Evolutionary conservation across 108 stramenopile species (phyloP).

Genomic region (Parietichytrium sp.): DNA sequence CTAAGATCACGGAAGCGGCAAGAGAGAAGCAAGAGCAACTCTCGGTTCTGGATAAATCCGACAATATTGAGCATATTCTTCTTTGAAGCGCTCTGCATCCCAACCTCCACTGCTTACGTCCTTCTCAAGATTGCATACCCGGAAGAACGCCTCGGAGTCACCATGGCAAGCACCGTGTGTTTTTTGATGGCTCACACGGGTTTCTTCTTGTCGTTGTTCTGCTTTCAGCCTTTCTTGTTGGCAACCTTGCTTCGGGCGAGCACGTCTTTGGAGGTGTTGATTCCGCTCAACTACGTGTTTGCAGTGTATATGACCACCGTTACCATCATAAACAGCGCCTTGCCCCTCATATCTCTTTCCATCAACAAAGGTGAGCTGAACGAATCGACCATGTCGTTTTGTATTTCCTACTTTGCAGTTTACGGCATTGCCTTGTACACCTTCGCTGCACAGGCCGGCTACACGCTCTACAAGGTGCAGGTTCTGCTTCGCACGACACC

Average conservation of each 20-base stretch:
- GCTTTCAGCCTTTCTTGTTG: neutral
- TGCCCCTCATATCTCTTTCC: neutral
- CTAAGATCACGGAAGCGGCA: neutral
- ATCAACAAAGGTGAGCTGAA: neutral
- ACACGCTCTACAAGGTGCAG: neutral
- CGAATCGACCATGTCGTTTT: neutral
- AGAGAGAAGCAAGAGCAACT: too few relatives aligned
- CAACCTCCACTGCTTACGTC: neutral
- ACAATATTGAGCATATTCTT: slow-evolving; percentile 20
- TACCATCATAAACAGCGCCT: neutral
- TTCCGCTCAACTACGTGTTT: neutral
- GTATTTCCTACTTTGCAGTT: neutral
- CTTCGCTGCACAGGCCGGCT: neutral
- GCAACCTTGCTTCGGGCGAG: neutral
- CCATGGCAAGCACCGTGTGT: neutral
- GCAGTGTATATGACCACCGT: neutral
- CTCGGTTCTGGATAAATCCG: too few relatives aligned
- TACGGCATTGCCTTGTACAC: slow-evolving; percentile 3
- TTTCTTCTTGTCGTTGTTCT: slow-evolving; percentile 18
- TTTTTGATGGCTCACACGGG: neutral
- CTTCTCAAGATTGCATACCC: neutral
- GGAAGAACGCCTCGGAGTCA: neutral
- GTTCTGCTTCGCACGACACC: neutral
- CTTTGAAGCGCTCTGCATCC: neutral
- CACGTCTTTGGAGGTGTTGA: neutral